Evolutionary conservation across 768 basidiomycete species (phyloP), one percentile per base, ranked within the genome.

Genomic region (Pisolithus albus): DNA sequence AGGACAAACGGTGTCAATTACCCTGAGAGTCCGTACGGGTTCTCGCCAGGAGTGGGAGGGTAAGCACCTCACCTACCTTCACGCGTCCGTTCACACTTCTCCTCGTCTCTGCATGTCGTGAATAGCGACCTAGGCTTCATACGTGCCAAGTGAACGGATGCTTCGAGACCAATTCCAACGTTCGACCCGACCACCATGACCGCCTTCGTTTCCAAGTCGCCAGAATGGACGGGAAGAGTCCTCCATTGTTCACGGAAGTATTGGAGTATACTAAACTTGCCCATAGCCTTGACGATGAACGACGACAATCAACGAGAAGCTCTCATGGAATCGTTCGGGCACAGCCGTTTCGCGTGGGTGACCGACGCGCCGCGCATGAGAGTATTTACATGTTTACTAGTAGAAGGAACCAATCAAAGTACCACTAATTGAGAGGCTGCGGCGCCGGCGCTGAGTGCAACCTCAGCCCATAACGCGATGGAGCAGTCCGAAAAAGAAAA

Each of bases 151-250:
- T 69, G 64, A 21, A 61, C 56, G 4, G 64, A 57, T 5, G 70
- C 60, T 46, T 66, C 66, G 23, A 64, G 55, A 21, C 61, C 67
- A 18, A 67, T 46, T 26, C 62, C 82, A 21, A 68, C 67, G 55
- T 83, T 83, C 2, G 79, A 76, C 7, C 75, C 75, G 24, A 72
- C 68, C 21, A 83, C 71, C 19, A 81, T 48, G n/a, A 81, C 67
- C 6, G 75, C 76, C 57, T 76, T 77, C 7, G 73, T 74, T 9
- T 61, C 58, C 19, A 81, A 63, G 52, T 76, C 71, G 0, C 58
- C 65, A 3, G 52, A 37, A 28, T 40, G 26, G n/a, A 16, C 47
- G 21, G 63, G 67, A 21, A 63, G 48, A 13, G 51, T 21, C n/a
- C 40, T 39, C 55, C 61, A 44, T 55, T 70, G 67, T 10, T 62